These are phyloP conservation scores for Torrubiellomyces zombiae DNA, from an alignment of 2,329 filamentous ascomycete species.

Conservation along the genomic window DNA sequence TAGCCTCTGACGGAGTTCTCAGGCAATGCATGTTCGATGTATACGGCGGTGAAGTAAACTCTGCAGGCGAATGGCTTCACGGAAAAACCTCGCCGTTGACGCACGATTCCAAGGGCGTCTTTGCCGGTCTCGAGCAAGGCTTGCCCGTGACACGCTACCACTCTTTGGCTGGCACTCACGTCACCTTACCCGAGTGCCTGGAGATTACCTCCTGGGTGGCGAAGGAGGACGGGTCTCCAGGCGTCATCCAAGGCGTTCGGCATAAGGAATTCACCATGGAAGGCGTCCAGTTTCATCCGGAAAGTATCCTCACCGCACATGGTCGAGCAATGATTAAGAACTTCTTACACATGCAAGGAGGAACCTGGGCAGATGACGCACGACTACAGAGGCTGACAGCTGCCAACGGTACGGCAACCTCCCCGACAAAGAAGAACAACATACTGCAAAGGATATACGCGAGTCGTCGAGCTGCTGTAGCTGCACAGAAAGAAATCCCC, in stretches of 20 bases:
- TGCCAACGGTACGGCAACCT: conserved; percentile 10
- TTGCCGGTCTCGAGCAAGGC: conserved; percentile 60
- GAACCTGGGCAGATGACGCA: conserved; percentile 78
- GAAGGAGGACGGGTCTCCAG: conserved; percentile 57
- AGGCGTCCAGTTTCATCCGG: conserved; percentile 93
- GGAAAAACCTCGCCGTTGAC: conserved; percentile 86
- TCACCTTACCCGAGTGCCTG: conserved; percentile 69
- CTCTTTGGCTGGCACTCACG: conserved; percentile 81
- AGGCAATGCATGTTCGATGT: conserved; percentile 91
- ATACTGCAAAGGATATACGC: conserved; percentile 87
- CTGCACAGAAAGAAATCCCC: conserved; percentile 66
- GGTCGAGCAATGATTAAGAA: conserved; percentile 84
- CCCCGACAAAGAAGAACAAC: conserved; percentile 48
- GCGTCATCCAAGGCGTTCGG: conserved; percentile 90
- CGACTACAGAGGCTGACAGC: conserved; percentile 28
- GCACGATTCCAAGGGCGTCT: conserved; percentile 87
- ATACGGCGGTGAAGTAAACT: conserved; percentile 80
- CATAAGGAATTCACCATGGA: conserved; percentile 88
- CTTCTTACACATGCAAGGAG: conserved; percentile 73
- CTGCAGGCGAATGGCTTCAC: conserved; percentile 90
- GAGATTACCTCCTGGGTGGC: conserved; percentile 86
- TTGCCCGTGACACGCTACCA: conserved; percentile 90
- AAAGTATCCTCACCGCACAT: conserved; percentile 85
- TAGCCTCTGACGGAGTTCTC: conserved; percentile 4
- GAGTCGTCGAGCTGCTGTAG: conserved; percentile 59